Conservation (phyloP, 306 rosid species). For the Lablab purpureus region DNA sequence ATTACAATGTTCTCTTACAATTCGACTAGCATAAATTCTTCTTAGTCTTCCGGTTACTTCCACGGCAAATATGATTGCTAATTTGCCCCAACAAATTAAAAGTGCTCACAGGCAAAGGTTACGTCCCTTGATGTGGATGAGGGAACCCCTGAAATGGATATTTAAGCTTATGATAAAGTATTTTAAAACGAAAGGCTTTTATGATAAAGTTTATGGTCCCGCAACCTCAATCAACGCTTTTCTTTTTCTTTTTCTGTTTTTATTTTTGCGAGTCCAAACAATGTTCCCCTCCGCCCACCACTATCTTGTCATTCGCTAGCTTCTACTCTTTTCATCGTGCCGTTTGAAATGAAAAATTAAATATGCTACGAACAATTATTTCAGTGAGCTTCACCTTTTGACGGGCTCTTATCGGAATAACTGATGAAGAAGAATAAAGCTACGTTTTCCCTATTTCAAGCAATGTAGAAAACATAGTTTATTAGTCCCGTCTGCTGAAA, state of each 20-base stretch:
- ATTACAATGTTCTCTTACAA: background rate
- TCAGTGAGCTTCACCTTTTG: background rate
- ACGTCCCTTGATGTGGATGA: background rate
- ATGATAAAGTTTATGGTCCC: conserved; percentile 2
- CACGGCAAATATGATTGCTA: conserved; percentile 26
- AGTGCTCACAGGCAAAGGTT: background rate
- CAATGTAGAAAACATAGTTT: too few species aligned
- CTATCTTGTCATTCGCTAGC: background rate
- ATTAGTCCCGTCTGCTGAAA: background rate
- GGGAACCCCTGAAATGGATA: background rate
- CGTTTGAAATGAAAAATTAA: background rate
- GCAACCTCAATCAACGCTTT: background rate
- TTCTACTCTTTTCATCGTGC: background rate
- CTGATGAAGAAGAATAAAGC: background rate
- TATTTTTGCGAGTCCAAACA: background rate
- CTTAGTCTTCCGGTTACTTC: conserved; percentile 40
- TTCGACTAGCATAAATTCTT: conserved; percentile 7
- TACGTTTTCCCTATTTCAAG: background rate
- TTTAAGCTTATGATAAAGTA: background rate
- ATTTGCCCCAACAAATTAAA: background rate
- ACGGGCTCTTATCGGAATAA: background rate
- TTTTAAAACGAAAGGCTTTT: background rate
- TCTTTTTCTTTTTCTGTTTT: background rate
- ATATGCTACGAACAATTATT: background rate
- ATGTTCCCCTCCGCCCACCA: background rate